Conservation (phyloP, 2,329 filamentous ascomycete species). For the Stemphylium vesicarium region DNA sequence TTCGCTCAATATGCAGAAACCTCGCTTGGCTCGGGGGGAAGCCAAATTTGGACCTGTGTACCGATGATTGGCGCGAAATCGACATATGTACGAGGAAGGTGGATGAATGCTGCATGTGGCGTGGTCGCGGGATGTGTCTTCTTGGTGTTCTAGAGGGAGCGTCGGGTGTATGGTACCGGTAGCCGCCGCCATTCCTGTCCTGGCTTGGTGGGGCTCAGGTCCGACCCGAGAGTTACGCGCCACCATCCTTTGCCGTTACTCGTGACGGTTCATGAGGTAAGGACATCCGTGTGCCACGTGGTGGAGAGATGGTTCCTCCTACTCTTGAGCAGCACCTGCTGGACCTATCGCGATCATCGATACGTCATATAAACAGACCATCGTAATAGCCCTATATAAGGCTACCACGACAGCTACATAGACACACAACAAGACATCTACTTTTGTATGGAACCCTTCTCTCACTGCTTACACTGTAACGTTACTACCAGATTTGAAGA, state of each 20-base stretch:
- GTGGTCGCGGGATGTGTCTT: background rate
- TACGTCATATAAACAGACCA: too few species aligned
- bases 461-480: too few species aligned
- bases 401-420: too few species aligned
- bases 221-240: background rate
- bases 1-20: background rate
- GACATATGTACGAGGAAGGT: background rate
- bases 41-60: background rate
- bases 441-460: too few species aligned
- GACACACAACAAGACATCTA: too few species aligned
- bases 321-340: too few species aligned
- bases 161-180: background rate
- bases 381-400: too few species aligned
- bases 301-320: too few species aligned
- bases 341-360: too few species aligned
- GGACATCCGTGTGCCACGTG: too few species aligned
- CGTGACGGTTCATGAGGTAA: too few species aligned
- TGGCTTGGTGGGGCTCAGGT: background rate
- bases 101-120: conserved; percentile 1
- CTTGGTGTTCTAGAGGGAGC: background rate
- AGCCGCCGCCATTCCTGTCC: background rate
- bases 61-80: background rate
- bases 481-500: too few species aligned
- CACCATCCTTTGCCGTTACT: background rate
- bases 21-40: background rate